These are phyloP conservation scores for Stagonosporopsis tanaceti DNA, from an alignment of 2,329 filamentous ascomycete species.

Conservation along the genomic window DNA sequence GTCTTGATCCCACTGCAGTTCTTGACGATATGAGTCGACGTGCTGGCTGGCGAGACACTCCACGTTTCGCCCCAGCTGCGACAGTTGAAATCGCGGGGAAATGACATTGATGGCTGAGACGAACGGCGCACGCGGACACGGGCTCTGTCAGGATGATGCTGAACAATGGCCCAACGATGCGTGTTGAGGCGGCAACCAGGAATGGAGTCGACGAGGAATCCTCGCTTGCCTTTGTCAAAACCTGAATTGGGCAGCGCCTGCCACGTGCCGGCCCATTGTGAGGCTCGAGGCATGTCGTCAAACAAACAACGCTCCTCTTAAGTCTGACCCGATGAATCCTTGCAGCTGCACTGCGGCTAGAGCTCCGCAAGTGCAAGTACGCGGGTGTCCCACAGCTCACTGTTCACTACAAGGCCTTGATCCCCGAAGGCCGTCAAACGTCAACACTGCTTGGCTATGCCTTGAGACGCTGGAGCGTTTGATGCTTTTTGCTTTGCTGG, in stretches of 20 bases:
- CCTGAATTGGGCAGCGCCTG: background rate
- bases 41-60: conserved; percentile 27
- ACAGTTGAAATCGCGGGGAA: conserved; percentile 22
- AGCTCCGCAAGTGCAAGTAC: conserved; percentile 15
- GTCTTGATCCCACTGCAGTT: conserved; percentile 19
- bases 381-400: conserved; percentile 22
- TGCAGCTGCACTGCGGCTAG: conserved; percentile 1
- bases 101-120: conserved; percentile 32
- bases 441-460: conserved; percentile 25
- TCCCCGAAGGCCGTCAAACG: conserved; percentile 27
- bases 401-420: conserved; percentile 13
- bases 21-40: conserved; percentile 24
- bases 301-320: conserved; percentile 16
- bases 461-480: conserved; percentile 35
- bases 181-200: conserved; percentile 18
- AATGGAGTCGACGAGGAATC: conserved; percentile 13
- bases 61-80: conserved; percentile 25
- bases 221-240: conserved; percentile 15
- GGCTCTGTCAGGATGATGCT: conserved; percentile 22
- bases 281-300: conserved; percentile 15
- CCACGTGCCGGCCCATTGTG: conserved; percentile 14
- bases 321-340: conserved; percentile 2
- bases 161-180: conserved; percentile 15
- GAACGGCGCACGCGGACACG: conserved; percentile 29
- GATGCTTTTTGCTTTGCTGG: conserved; percentile 33